Percentiles rank a stretch among this genome's conserved stretches.
These are phyloP conservation scores for Diaporthe australafricana DNA, from an alignment of 2,329 filamentous ascomycete species.

Conservation along the genomic window DNA sequence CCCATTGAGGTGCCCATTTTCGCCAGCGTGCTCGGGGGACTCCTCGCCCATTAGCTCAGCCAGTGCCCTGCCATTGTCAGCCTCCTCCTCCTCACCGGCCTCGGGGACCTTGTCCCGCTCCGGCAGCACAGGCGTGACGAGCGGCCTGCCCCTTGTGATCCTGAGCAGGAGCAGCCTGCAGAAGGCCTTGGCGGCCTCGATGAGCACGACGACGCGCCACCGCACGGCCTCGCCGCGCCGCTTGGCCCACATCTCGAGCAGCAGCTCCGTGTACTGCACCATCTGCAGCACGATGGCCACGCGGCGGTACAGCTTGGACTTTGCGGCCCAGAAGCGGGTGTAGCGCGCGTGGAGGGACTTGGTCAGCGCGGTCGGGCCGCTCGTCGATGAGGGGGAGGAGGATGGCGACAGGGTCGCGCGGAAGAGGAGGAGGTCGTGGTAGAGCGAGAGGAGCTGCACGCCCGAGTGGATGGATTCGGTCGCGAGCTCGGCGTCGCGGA, in stretches of 20 bases:
- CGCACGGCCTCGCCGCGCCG: slow-evolving; percentile 82
- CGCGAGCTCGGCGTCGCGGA: slow-evolving; percentile 92
- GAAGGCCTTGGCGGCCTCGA: slow-evolving; percentile 88
- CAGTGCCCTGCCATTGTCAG: slow-evolving; percentile 52
- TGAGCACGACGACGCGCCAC: slow-evolving; percentile 87
- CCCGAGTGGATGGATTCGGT: slow-evolving; percentile 92
- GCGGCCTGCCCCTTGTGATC: slow-evolving; percentile 83
- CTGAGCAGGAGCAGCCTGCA: slow-evolving; percentile 85
- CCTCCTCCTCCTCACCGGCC: slow-evolving; percentile 60
- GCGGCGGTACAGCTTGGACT: slow-evolving; percentile 78
- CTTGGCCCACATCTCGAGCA: slow-evolving; percentile 98
- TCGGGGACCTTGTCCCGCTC: slow-evolving; percentile 84
- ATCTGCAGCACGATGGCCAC: slow-evolving; percentile 87
- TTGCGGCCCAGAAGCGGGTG: slow-evolving; percentile 74
- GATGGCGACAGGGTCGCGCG: slow-evolving; percentile 50
- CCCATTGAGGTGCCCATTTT: slow-evolving; percentile 51
- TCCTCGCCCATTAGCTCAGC: slow-evolving; percentile 57
- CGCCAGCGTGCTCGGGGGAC: slow-evolving; percentile 71
- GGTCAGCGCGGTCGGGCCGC: slow-evolving; percentile 63
- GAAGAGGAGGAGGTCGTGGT: slow-evolving; percentile 89
- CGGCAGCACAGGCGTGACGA: slow-evolving; percentile 86
- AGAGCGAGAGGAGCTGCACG: slow-evolving; percentile 89
- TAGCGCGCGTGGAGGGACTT: slow-evolving; percentile 72
- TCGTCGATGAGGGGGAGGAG: slow-evolving; percentile 69
- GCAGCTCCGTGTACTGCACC: slow-evolving; percentile 91